phyloP scores from a whole-genome alignment of 2,329 filamentous ascomycete species.

The Cercospora sesami region DNA sequence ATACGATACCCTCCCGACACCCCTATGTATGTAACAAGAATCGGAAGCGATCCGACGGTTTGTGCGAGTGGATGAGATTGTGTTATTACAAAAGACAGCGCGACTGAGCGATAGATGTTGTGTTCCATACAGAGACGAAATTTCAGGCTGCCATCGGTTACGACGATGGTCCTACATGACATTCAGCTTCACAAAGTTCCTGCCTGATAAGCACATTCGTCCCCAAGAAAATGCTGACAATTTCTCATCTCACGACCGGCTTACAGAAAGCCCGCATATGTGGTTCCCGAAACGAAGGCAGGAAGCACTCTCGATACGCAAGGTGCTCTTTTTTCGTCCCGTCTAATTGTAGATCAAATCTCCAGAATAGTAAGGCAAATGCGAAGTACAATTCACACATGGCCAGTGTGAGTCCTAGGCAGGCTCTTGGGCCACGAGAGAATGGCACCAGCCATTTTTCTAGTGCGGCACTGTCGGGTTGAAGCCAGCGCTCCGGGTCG shows the following conservation, averaged over 20 bases:
- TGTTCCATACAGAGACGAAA: background rate
- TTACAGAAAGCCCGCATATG: slow-evolving; percentile 21
- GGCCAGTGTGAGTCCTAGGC: slow-evolving; percentile 20
- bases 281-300: slow-evolving; percentile 19
- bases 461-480: slow-evolving; percentile 18
- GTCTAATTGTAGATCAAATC: slow-evolving; percentile 20
- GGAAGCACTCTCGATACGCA: slow-evolving; percentile 23
- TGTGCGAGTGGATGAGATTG: background rate
- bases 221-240: background rate
- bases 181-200: background rate
- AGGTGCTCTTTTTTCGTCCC: slow-evolving; percentile 17
- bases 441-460: slow-evolving; percentile 23
- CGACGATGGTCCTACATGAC: background rate
- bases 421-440: slow-evolving; percentile 20
- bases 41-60: background rate
- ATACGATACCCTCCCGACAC: background rate
- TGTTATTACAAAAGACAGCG: slow-evolving; percentile 2
- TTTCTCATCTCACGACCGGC: slow-evolving; percentile 2
- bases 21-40: background rate
- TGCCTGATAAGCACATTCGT: too few relatives aligned
- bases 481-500: slow-evolving; percentile 52
- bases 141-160: background rate
- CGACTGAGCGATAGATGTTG: slow-evolving; percentile 10
- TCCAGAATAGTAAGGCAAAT: slow-evolving; percentile 21
- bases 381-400: slow-evolving; percentile 23